Percentiles rank a stretch among this genome's conserved stretches.
Conservation (phyloP, 345 rosid species). For the Laguncularia racemosa region DNA sequence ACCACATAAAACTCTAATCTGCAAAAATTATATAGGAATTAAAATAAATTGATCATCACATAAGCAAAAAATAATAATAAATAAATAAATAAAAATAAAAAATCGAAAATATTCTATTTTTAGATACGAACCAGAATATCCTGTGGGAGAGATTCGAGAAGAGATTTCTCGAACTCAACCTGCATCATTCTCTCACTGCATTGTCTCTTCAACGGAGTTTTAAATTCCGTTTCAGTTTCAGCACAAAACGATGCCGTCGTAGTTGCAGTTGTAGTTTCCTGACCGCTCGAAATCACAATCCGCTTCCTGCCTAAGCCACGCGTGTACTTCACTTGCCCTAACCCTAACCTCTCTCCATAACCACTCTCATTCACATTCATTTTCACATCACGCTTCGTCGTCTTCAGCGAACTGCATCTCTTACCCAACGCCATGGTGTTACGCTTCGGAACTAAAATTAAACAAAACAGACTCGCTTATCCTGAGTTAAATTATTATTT, state of each 20-base stretch:
- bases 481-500: too few species aligned
- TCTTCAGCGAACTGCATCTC: conserved; percentile 25
- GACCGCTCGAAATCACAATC: conserved; percentile 33
- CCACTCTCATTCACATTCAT: conserved; percentile 13
- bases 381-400: conserved; percentile 9
- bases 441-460: too few species aligned
- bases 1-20: conserved; percentile 59
- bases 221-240: conserved; percentile 12
- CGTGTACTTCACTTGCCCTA: conserved; percentile 40
- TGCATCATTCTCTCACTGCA: conserved; percentile 21
- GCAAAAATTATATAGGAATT: conserved; percentile 1
- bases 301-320: conserved; percentile 70
- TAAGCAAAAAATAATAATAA: conserved; percentile 7
- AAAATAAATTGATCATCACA: background rate
- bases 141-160: conserved; percentile 64
- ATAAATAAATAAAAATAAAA: background rate
- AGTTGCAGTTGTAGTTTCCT: conserved; percentile 1
- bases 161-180: conserved; percentile 24
- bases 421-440: conserved; percentile 40
- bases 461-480: too few species aligned
- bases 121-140: conserved; percentile 55
- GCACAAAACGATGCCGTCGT: too few species aligned
- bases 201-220: conserved; percentile 47
- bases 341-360: conserved; percentile 19
- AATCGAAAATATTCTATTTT: background rate